These are phyloP conservation scores for Coemansia sp. DNA, from an alignment of 192 early-diverging fungal species.

Conservation along the genomic window DNA sequence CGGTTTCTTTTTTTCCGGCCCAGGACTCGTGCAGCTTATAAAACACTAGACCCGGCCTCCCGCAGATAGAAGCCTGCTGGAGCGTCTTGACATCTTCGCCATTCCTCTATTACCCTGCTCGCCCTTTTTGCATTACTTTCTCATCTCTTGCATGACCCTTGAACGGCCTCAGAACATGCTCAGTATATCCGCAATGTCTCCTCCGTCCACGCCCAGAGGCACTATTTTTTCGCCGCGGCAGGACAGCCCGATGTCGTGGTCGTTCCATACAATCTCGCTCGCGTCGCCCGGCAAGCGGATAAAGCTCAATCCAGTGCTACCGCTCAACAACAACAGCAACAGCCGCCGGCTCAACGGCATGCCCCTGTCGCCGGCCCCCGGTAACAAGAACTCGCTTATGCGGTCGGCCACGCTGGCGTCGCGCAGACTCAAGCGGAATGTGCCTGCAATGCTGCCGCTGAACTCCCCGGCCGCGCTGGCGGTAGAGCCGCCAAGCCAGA, in stretches of 20 bases:
- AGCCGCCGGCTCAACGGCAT: background rate
- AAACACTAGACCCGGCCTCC: too few relatives aligned
- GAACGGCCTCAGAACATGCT: constrained; percentile 15
- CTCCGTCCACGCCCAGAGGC: constrained; percentile 30
- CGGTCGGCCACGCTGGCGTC: constrained; percentile 22
- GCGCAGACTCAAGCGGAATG: constrained; percentile 19
- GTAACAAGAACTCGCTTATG: constrained; percentile 5
- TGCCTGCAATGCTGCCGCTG: constrained; percentile 8
- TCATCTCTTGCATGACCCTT: background rate
- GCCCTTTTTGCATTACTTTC: background rate
- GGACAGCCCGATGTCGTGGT: constrained; percentile 8
- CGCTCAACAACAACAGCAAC: background rate
- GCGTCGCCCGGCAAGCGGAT: constrained; percentile 20
- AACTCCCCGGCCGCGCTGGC: background rate
- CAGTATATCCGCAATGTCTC: constrained; percentile 27
- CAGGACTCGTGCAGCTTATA: too few relatives aligned
- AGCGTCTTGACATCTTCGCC: background rate
- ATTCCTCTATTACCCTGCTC: background rate
- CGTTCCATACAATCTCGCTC: constrained; percentile 19
- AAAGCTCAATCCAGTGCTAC: constrained; percentile 15
- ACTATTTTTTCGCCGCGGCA: constrained; percentile 33
- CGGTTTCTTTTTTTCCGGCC: background rate
- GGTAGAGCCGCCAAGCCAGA: constrained; percentile 2
- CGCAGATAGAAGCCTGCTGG: background rate
- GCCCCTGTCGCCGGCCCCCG: background rate